Base-by-base conservation (phyloP, 2,329 filamentous ascomycete species). In the Nigrograna mackinnonii region DNA sequence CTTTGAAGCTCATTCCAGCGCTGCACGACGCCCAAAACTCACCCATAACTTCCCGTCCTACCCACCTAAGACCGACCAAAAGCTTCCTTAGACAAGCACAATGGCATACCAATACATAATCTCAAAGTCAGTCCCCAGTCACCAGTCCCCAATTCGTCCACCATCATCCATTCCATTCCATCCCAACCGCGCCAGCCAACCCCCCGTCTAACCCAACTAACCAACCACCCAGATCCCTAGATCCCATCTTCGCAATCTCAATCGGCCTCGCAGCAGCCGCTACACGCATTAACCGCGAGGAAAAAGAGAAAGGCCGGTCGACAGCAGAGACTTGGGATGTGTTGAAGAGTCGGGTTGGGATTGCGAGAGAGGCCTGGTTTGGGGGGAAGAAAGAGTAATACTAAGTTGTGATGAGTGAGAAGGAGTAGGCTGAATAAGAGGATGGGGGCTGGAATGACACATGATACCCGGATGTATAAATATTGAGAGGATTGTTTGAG, bases 221-320 rank as follows among this genome's bases (percentile, higher is more conserved):
- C 24, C 3, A 28, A 12, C 11, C 3, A 28, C 11, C 36, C 24
- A 77, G 74, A 57, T 54, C 62, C 35, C 66, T 77, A 39, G 75
- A 78, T 43, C 75, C 75, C 26, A 42, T 77, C 40, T 78, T 78
- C 58, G 74, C 75, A 22, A 52, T 76, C 38, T 65, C 65, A n/a
- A 72, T 77, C 41, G 75, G 75, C 37, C 49, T 71, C 38, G 62
- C 67, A 0, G 75, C 75, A 6, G 74, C 74, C 12, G 57, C 51
- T 4, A 66, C 64, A 36, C 60, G 67, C 18, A 68, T 70, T 33
- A 58, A 69, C 35, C 67, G 75, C 13, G 75, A 78, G 48, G 74
- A 78, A 50, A 73, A 70, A 42, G 74, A 73, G 48, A 74, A 72
- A 49, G 74, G 72, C 3, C 58, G 66, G 36, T 65, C 48, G 7